Percentiles rank a stretch among this genome's conserved stretches.
Conservation (phyloP, 331 rosid species). For the Acacia pycnantha region DNA sequence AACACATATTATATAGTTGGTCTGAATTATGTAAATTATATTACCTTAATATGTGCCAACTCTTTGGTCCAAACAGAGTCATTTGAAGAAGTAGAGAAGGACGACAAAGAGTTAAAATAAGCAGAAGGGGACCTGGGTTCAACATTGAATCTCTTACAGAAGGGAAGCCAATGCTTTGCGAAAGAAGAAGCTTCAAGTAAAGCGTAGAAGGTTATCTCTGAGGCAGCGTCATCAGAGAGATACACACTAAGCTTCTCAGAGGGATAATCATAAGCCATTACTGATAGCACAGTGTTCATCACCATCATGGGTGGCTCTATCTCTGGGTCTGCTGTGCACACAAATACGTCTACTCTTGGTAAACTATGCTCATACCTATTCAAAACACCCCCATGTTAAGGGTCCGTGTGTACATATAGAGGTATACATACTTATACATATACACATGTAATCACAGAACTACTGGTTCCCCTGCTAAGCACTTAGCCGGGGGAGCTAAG, state of each 20-base stretch:
- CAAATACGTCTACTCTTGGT: slow-evolving; percentile 74
- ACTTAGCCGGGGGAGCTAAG: too few species aligned
- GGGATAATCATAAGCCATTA: slow-evolving; percentile 82
- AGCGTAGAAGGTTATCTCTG: slow-evolving; percentile 67
- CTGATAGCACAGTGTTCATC: slow-evolving; percentile 70
- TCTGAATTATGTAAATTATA: too few species aligned
- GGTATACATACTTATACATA: too few species aligned
- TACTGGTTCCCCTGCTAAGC: too few species aligned
- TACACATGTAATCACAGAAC: too few species aligned
- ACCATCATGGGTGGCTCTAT: slow-evolving; percentile 82
- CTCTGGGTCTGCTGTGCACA: slow-evolving; percentile 81
- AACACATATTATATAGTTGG: too few species aligned
- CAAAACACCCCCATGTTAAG: not conserved
- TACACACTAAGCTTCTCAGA: slow-evolving; percentile 66
- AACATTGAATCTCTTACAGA: slow-evolving; percentile 57
- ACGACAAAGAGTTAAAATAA: slow-evolving; percentile 32
- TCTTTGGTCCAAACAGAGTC: slow-evolving; percentile 7
- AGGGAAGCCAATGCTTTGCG: slow-evolving; percentile 83
- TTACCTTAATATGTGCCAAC: slow-evolving; percentile 45
- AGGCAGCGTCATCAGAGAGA: slow-evolving; percentile 76
- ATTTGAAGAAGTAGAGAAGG: not conserved
- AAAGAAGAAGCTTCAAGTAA: slow-evolving; percentile 59
- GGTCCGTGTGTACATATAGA: too few species aligned
- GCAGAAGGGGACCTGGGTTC: slow-evolving; percentile 81
- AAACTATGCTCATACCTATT: slow-evolving; percentile 49